Evolutionary conservation across 768 basidiomycete genomes (phyloP), one percentile per base, ranked within the genome.

Genomic region (Leccinum disarticulatum): DNA sequence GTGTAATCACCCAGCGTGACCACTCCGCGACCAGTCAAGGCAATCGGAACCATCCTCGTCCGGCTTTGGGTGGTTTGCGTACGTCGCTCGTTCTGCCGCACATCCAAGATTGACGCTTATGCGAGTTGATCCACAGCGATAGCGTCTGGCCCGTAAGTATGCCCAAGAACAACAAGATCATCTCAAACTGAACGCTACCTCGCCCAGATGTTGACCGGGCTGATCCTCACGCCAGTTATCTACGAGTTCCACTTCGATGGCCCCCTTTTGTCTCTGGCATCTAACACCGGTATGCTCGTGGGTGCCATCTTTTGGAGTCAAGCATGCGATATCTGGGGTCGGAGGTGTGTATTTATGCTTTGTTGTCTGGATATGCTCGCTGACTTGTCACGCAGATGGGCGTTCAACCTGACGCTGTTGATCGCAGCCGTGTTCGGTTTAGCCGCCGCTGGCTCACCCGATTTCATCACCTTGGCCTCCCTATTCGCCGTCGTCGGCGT

Each of bases 371-470:
- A 49, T 10, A 19, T 56, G 3, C 27, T 4, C 33, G 36, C 31
- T 3, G 0, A 28, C 19, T 31, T 2, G 19, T 33, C 25, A 10
- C 38, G 86, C 53, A 80, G 80, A 50, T 80, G 77, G 80, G 74
- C 80, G 1, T 84, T 82, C 72, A 85, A 85, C 59, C 59, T 80
- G 55, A 86, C 84, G 0, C 73, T 87, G 7, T 74, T 85, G 50
- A 74, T 86, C 28, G 77, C 81, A 6, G 80, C 79, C 0, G 66
- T 80, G 28, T 86, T 86, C 55, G 83, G 83, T 6, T 72, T 84
- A 28, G 76, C 78, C 6, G 78, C 83, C 6, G 83, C 77, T 9
- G 79, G 76, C 7, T 73, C 83, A 0, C 72, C 73, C 6, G 75
- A 77, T 63, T 84, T 85, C 56, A 57, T 80, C 22, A 71, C 80